These are phyloP conservation scores for Malus hybrid DNA, from an alignment of 331 rosid genomes.

Conservation along the genomic window DNA sequence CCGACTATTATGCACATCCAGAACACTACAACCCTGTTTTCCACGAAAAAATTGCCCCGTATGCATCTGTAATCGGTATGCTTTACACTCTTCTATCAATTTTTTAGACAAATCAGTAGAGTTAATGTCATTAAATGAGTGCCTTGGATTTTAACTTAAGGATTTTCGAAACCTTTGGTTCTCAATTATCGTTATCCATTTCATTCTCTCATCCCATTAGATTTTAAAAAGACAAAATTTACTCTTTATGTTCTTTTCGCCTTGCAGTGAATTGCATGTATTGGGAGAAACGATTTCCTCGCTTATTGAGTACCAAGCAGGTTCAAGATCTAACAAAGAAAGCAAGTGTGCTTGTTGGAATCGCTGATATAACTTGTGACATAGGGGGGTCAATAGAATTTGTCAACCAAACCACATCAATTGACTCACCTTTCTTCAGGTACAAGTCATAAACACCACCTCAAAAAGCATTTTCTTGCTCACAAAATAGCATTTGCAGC, in stretches of 20 bases:
- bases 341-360: conserved; percentile 75
- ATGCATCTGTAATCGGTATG: conserved; percentile 80
- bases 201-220: not conserved
- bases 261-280: conserved; percentile 90
- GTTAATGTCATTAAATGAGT: not conserved
- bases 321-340: conserved; percentile 55
- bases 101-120: not conserved
- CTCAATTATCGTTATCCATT: not conserved
- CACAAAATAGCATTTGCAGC: not conserved
- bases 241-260: conserved; percentile 6
- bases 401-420: conserved; percentile 65
- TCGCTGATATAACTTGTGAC: conserved; percentile 91
- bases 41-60: conserved; percentile 76
- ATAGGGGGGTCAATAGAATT: conserved; percentile 83
- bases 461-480: not conserved
- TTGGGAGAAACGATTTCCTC: conserved; percentile 94
- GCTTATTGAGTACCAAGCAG: conserved; percentile 60
- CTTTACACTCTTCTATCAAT: conserved; percentile 18
- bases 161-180: not conserved
- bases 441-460: conserved; percentile 5
- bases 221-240: too few species aligned
- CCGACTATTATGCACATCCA: conserved; percentile 85
- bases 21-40: conserved; percentile 80
- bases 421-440: conserved; percentile 96
- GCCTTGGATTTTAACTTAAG: not conserved